Conservation (phyloP, 495 filamentous ascomycete species). For the Chaetomium tenue region DNA sequence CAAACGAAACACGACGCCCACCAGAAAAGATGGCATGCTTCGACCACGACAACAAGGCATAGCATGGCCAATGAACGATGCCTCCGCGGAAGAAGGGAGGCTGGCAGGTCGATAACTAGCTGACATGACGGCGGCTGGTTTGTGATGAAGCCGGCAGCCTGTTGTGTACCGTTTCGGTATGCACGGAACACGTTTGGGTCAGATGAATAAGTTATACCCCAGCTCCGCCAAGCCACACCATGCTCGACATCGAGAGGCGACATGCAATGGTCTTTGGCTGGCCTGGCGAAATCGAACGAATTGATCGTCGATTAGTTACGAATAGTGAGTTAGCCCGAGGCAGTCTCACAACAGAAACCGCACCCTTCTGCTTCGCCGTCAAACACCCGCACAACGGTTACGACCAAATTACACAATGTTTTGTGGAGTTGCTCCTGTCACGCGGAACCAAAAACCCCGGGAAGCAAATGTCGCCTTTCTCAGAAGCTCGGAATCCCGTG, state of each 20-base stretch:
- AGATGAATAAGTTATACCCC: not conserved
- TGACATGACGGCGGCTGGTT: not conserved
- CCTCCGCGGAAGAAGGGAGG: not conserved
- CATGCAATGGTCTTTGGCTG: not conserved
- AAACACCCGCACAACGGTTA: not conserved
- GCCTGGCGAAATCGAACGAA: not conserved
- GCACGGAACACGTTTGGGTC: constrained; percentile 13
- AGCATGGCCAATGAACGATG: not conserved
- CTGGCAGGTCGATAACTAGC: not conserved
- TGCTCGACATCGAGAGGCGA: constrained; percentile 1
- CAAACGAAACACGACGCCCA: no score
- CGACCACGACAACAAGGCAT: not conserved
- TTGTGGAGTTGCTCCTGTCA: constrained; percentile 8
- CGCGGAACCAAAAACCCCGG: constrained; percentile 14
- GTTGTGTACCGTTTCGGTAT: constrained; percentile 7
- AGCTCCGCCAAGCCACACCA: not conserved
- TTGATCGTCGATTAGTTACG: not conserved
- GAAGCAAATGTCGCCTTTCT: constrained; percentile 16
- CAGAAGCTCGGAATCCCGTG: not conserved
- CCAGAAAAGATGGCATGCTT: not conserved
- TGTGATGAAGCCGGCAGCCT: constrained; percentile 5
- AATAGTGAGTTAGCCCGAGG: not conserved
- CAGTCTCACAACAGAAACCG: not conserved
- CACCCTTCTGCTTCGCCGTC: not conserved
- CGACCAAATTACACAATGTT: not conserved